phyloP scores from a whole-genome alignment of 2,329 filamentous ascomycete genomes.

The Seiridium unicorne region DNA sequence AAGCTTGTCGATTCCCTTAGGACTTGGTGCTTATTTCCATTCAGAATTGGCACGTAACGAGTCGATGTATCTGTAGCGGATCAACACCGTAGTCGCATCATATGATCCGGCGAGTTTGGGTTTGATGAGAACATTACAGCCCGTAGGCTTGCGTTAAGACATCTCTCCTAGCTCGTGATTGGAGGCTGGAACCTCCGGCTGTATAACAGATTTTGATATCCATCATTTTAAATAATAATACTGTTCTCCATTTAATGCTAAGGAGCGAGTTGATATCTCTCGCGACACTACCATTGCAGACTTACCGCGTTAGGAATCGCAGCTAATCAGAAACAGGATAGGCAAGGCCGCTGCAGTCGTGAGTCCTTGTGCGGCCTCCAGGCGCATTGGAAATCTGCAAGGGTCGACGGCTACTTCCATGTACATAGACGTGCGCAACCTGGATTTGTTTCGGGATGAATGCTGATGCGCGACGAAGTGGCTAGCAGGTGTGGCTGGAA shows the following conservation, averaged over 20 bases:
- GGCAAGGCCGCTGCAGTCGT: constrained; percentile 15
- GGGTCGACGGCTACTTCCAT: constrained; percentile 23
- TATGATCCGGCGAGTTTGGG: no score
- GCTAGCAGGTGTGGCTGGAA: no score
- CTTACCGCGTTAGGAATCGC: constrained; percentile 18
- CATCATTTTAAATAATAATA: constrained; percentile 31
- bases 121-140: no score
- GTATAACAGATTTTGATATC: constrained; percentile 30
- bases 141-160: no score
- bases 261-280: constrained; percentile 12
- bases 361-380: constrained; percentile 21
- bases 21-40: no score
- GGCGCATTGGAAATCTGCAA: constrained; percentile 19
- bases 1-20: no score
- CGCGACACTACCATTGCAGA: constrained; percentile 9
- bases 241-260: not conserved
- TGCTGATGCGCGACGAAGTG: no score
- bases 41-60: no score
- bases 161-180: constrained; percentile 28
- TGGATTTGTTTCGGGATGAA: constrained; percentile 26
- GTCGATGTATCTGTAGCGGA: no score
- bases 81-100: no score
- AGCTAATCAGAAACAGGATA: constrained; percentile 15
- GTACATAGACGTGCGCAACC: constrained; percentile 23
- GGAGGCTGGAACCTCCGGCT: constrained; percentile 21